Evolutionary conservation across 176 grass and related monocot genomes (phyloP).

Genomic region (Cenchrus purpureus): DNA sequence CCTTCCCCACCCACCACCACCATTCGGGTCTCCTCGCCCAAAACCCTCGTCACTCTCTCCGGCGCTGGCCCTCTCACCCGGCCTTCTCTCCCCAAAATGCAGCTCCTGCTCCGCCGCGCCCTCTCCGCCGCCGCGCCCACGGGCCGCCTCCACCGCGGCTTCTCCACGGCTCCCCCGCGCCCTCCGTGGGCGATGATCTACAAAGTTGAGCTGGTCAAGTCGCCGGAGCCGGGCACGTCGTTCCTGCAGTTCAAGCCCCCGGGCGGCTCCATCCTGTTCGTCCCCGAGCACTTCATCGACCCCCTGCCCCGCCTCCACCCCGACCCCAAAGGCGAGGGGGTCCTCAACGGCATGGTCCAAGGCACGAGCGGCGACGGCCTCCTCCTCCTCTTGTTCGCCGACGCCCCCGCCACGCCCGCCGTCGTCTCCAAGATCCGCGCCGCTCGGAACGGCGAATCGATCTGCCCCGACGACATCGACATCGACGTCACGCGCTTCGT

Average conservation of each 20-base stretch:
- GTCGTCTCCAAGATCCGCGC: not conserved
- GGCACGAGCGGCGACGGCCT: constrained; percentile 42
- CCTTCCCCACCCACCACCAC: no score
- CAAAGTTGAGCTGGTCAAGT: fast-evolving
- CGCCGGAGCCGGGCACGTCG: not conserved
- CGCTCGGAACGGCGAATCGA: not conserved
- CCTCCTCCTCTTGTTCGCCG: constrained; percentile 40
- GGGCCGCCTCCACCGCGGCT: no score
- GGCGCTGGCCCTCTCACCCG: no score
- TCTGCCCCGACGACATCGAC: not conserved
- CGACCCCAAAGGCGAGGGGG: not conserved
- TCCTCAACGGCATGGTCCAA: not conserved
- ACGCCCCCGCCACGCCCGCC: not conserved
- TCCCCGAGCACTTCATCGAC: constrained; percentile 37
- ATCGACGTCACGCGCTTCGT: constrained; percentile 28
- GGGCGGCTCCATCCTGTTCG: not conserved
- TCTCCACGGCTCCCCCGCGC: no score
- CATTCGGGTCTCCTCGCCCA: no score
- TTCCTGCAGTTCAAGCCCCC: not conserved
- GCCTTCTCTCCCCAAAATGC: no score
- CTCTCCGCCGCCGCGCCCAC: no score
- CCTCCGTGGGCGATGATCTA: constrained; percentile 11
- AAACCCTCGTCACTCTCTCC: no score
- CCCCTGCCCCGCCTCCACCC: not conserved
- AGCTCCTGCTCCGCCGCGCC: no score